Evolutionary conservation across 192 early-diverging fungal species (phyloP).

Genomic region (Linnemannia schmuckeri): DNA sequence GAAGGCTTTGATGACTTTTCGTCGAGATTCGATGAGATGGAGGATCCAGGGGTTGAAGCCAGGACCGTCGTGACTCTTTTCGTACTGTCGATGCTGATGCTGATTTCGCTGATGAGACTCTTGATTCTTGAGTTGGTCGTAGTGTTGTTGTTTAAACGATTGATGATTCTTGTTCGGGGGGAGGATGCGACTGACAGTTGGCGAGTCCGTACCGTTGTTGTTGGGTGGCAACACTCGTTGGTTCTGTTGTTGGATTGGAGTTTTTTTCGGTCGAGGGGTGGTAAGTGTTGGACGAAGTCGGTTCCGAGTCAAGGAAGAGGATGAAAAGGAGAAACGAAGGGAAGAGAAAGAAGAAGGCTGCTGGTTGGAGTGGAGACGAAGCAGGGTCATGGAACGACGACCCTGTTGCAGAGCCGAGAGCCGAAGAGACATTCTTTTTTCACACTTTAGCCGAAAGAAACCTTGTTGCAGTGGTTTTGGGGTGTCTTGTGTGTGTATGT

Average conservation of each 20-base stretch:
- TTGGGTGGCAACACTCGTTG: constrained; percentile 19
- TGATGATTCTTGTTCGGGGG: constrained; percentile 12
- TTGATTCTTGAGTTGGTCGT: constrained; percentile 16
- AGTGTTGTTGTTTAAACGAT: constrained; percentile 6
- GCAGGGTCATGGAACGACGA: not conserved
- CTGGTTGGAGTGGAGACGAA: not conserved
- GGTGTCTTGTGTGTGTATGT: not conserved
- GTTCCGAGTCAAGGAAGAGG: constrained; percentile 2
- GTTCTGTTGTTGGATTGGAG: not conserved
- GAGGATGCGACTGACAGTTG: constrained; percentile 26
- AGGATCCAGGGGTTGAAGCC: constrained; percentile 26
- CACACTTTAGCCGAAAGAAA: constrained; percentile 6
- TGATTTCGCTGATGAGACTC: not conserved
- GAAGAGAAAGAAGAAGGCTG: not conserved
- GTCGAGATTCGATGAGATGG: constrained; percentile 7
- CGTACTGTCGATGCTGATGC: constrained; percentile 9
- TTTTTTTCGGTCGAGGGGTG: constrained; percentile 13
- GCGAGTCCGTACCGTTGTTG: not conserved
- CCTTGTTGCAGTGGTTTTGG: not conserved
- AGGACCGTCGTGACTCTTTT: not conserved
- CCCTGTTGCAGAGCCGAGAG: constrained; percentile 35
- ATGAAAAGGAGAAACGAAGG: constrained; percentile 21
- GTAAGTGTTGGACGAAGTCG: constrained; percentile 30
- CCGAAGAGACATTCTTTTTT: constrained; percentile 30
- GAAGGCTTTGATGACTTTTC: constrained; percentile 24